These are phyloP conservation scores for Cyclotella baltica DNA, from an alignment of 108 stramenopile genomes.

Conservation along the genomic window DNA sequence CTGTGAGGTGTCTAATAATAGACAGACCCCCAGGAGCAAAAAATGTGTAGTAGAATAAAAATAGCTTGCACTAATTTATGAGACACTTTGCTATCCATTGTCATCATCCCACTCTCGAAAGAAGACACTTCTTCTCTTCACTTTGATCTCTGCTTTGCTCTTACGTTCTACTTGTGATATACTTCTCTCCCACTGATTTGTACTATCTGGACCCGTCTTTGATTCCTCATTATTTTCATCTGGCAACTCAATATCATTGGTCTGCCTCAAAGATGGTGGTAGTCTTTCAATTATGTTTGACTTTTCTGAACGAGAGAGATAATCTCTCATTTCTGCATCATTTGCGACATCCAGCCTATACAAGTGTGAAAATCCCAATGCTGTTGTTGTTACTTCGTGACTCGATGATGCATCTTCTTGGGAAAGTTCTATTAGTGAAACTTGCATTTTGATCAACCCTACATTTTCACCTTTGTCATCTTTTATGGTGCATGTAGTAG, in stretches of 20 bases:
- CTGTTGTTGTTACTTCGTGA: constrained; percentile 46
- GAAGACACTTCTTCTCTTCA: constrained; percentile 16
- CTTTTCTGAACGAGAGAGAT: constrained; percentile 15
- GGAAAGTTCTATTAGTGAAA: constrained; percentile 13
- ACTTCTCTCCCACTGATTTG: too few relatives aligned
- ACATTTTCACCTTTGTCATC: constrained; percentile 45
- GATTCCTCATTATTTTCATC: too few relatives aligned
- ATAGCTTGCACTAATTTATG: too few relatives aligned
- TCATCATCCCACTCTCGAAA: constrained; percentile 7
- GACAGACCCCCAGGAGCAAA: too few relatives aligned
- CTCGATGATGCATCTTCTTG: constrained; percentile 17
- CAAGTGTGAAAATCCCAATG: constrained; percentile 52
- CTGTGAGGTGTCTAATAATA: too few relatives aligned
- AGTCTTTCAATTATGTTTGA: constrained; percentile 26
- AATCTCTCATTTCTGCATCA: constrained; percentile 15
- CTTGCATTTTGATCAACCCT: constrained; percentile 32
- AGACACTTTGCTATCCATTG: background rate
- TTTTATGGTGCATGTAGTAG: constrained; percentile 19
- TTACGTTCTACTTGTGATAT: too few relatives aligned
- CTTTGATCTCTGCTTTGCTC: background rate
- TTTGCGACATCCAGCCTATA: constrained; percentile 34
- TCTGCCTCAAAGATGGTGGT: constrained; percentile 8
- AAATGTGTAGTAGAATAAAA: too few relatives aligned
- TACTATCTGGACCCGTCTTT: too few relatives aligned
- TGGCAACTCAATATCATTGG: constrained; percentile 17